Base-by-base conservation (phyloP, 805 yeast species). In the Lipomyces starkeyi region DNA sequence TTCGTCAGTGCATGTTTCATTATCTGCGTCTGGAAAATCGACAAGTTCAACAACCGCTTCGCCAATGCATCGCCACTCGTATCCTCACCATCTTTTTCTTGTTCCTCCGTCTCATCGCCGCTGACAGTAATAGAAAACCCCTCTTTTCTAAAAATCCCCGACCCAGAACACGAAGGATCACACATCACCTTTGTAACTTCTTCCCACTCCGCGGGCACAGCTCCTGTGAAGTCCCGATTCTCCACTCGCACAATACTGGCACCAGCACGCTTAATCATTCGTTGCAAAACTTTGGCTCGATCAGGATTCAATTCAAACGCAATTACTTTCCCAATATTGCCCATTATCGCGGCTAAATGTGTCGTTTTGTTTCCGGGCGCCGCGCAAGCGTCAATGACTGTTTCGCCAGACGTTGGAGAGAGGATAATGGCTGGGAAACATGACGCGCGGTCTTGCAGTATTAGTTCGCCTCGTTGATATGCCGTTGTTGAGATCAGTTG, bases 341-440 rank as follows among this genome's bases (percentile, higher is more conserved):
- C 76, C 27, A 91, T 78, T 61, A 85, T 81, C 0, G 95, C 86
- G 0, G 97, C 97, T 27, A 89, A 80, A 79, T 94, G 98, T 0
- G 98, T 91, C 0, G 99, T 95, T 77, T 95, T 96, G 78, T 95
- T 95, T 4, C 99, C 99, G 3, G 99, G 99, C 0, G 99, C 99
- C 2, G 98, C 93, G 80, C 98, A 93, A 0, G 97, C 90, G 79
- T 95, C 99, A 58, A 95, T 90, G 11, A 93, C 87, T 29, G 82
- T 78, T 67, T 85, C 88, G 58, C 88, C 89, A 3, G 85, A 82
- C 0, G 76, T 64, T 0, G 94, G 91, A 69, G 86, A 82, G 59
- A 95, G 79, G 34, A 95, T 93, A 68, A 86, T 87, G 0, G 96
- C 97, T 0, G 99, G 99, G 76, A 95, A 93, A 77, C 99, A 95